phyloP scores from a whole-genome alignment of 2,329 filamentous ascomycete genomes.

The Verticillium longisporum region DNA sequence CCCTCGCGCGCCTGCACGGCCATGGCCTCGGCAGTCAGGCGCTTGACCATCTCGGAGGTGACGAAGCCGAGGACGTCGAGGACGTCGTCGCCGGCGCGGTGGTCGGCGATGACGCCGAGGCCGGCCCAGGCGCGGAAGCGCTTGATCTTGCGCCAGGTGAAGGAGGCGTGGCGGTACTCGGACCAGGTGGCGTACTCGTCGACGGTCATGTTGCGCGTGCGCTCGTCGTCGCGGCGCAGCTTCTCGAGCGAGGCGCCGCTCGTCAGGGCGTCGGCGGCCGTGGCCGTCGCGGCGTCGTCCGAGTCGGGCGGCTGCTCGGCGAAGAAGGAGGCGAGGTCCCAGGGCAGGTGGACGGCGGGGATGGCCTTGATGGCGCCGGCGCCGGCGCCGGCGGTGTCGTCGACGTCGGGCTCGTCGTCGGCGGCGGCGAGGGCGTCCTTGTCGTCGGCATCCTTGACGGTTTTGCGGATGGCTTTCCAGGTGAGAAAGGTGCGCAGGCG shows the following conservation, averaged over 20 bases:
- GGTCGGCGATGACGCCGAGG: conserved; percentile 12
- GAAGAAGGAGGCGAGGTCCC: conserved; percentile 11
- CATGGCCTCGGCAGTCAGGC: conserved; percentile 5
- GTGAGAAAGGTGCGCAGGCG: conserved; percentile 14
- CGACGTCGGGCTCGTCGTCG: conserved; percentile 7
- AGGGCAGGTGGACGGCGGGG: conserved; percentile 6
- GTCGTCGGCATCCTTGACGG: conserved; percentile 12
- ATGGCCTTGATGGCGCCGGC: conserved; percentile 1
- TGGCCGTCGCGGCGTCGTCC: conserved; percentile 1
- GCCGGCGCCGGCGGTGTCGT: neutral
- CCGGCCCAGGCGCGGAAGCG: conserved; percentile 14
- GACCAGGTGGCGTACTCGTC: conserved; percentile 15
- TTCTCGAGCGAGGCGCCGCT: conserved; percentile 9
- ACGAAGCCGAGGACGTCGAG: conserved; percentile 14
- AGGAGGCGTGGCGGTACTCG: conserved; percentile 14
- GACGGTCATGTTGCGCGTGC: conserved; percentile 12
- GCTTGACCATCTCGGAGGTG: conserved; percentile 15
- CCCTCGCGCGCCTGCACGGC: conserved; percentile 3
- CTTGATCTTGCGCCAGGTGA: conserved; percentile 14
- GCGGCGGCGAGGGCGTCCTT: conserved; percentile 4
- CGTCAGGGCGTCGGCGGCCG: neutral
- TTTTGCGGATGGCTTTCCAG: conserved; percentile 15
- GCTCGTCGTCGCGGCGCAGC: conserved; percentile 9
- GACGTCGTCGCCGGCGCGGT: conserved; percentile 11
- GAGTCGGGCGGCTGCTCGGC: conserved; percentile 4